phyloP scores from a whole-genome alignment of 805 yeast genomes.

The Ogataea ramenticola region DNA sequence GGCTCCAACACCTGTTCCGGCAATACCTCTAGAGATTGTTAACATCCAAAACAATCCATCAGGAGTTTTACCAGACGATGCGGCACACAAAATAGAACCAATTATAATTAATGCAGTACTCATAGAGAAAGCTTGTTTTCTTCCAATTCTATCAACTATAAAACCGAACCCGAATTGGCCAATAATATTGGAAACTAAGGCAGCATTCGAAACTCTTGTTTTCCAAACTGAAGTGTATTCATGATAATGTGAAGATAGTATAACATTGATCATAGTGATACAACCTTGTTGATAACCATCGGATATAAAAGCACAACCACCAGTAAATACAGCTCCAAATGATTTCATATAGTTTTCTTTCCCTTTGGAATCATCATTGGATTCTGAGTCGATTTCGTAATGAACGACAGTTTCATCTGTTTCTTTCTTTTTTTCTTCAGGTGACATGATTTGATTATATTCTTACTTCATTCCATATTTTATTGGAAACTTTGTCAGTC shows the following conservation, averaged over 20 bases:
- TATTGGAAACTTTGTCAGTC: no score
- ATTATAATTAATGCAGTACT: constrained; percentile 52
- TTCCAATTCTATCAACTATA: constrained; percentile 49
- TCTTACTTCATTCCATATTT: no score
- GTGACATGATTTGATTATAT: no score
- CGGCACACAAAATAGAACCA: constrained; percentile 53
- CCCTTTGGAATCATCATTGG: no score
- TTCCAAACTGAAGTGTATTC: constrained; percentile 12
- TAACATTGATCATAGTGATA: constrained; percentile 19
- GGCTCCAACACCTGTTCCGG: constrained; percentile 73
- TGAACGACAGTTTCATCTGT: no score
- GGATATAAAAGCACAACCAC: constrained; percentile 16
- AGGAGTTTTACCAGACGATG: constrained; percentile 43
- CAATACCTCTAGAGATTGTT: constrained; percentile 57
- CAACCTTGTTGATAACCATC: constrained; percentile 24
- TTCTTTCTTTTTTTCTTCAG: no score
- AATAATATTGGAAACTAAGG: constrained; percentile 49
- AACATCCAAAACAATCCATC: constrained; percentile 52
- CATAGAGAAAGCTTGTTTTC: constrained; percentile 53
- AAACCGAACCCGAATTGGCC: constrained; percentile 57
- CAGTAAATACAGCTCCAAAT: constrained; percentile 11
- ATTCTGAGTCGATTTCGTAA: no score
- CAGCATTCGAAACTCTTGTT: constrained; percentile 30
- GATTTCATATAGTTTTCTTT: background rate
- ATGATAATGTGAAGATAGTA: constrained; percentile 11